Conservation (phyloP, 257 asterid species). For the Thymus mandschuricus region DNA sequence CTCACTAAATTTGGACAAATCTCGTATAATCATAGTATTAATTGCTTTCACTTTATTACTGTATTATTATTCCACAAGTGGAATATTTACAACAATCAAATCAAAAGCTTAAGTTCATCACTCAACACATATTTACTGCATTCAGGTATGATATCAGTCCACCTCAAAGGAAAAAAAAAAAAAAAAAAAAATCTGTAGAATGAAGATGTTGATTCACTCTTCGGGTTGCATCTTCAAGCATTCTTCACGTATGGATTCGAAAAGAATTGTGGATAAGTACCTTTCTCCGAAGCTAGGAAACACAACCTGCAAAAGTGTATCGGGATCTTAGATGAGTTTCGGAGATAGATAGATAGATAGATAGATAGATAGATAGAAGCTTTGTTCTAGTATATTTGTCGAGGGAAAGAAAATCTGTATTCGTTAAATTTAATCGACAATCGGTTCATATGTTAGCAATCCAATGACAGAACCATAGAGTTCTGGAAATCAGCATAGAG, state of each 20-base stretch:
- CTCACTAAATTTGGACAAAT: neutral
- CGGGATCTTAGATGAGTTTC: neutral
- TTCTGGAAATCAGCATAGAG: neutral
- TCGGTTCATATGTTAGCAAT: neutral
- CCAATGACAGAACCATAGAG: neutral
- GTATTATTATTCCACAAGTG: neutral
- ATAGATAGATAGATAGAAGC: neutral
- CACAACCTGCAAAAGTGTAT: slow-evolving; percentile 56
- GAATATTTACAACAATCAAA: neutral
- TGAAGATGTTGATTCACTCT: slow-evolving; percentile 31
- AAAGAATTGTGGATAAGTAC: slow-evolving; percentile 73
- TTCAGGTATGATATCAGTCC: neutral
- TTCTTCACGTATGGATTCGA: slow-evolving; percentile 83
- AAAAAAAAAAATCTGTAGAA: neutral
- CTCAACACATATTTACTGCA: neutral
- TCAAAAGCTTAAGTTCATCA: neutral
- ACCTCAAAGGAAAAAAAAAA: neutral
- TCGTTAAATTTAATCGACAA: too few species aligned
- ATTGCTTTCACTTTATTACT: neutral
- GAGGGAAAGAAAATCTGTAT: neutral
- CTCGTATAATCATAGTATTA: neutral
- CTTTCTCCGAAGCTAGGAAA: slow-evolving; percentile 94
- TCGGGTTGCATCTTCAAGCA: slow-evolving; percentile 80
- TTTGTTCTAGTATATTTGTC: neutral
- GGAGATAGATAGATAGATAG: neutral